Evolutionary conservation across 805 yeast species (phyloP).

Genomic region (fission yeast (Schizosaccharomyces pombe)): DNA sequence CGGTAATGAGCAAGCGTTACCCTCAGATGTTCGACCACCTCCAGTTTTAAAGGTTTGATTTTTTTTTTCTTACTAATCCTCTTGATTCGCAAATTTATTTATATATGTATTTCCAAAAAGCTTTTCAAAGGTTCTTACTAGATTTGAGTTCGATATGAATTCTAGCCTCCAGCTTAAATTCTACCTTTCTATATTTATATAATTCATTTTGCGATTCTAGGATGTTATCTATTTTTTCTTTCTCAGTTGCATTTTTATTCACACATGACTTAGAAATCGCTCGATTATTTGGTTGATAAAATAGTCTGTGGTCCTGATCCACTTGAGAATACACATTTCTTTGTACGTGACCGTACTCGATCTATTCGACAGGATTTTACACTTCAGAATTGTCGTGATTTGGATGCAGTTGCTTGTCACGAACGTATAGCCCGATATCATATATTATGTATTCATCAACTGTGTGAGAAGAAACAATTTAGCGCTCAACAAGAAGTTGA

Average conservation of each 20-base stretch:
- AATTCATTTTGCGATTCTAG: neutral
- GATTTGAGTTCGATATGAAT: neutral
- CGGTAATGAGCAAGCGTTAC: conserved; percentile 92
- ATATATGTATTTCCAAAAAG: neutral
- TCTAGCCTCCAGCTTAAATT: too few species aligned
- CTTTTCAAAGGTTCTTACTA: neutral
- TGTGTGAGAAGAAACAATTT: conserved; percentile 59
- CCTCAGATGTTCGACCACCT: conserved; percentile 94
- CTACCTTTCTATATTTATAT: too few species aligned
- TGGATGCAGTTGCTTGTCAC: conserved; percentile 80
- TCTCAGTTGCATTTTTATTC: conserved; percentile 7
- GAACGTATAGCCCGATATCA: conserved; percentile 82
- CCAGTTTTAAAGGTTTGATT: conserved; percentile 24
- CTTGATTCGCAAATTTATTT: neutral
- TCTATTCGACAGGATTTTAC: conserved; percentile 94
- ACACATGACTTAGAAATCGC: conserved; percentile 21
- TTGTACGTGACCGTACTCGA: conserved; percentile 91
- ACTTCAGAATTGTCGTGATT: conserved; percentile 78
- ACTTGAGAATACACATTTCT: conserved; percentile 63
- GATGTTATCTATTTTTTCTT: neutral
- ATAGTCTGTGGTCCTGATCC: conserved; percentile 21
- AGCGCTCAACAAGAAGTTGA: conserved; percentile 90
- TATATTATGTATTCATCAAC: conserved; percentile 52
- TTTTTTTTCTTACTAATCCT: neutral
- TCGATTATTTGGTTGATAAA: conserved; percentile 46